These are phyloP conservation scores for Colletotrichum sp. DNA, from an alignment of 2,329 filamentous ascomycete species.

Conservation along the genomic window DNA sequence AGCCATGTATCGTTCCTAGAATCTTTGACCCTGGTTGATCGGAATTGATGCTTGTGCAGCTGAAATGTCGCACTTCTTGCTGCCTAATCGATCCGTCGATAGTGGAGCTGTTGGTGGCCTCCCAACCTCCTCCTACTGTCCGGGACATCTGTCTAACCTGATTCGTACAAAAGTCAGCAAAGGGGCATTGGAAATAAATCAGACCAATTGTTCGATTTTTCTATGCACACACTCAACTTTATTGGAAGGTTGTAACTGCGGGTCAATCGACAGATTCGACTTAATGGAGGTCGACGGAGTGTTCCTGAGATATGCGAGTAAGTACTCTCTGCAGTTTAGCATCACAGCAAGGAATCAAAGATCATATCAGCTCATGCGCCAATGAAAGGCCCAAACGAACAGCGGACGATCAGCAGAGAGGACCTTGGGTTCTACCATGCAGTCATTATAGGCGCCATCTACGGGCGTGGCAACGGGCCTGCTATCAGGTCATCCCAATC, in stretches of 20 bases:
- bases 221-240: neutral
- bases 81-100: neutral
- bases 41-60: neutral
- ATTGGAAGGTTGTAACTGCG: neutral
- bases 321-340: neutral
- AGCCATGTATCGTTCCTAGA: neutral
- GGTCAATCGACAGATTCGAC: neutral
- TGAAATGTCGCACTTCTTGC: neutral
- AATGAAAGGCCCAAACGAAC: slow-evolving; percentile 41
- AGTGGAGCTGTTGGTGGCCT: neutral
- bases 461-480: slow-evolving; percentile 26
- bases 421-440: slow-evolving; percentile 43
- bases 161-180: neutral
- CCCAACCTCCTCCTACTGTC: neutral
- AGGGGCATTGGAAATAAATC: neutral
- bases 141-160: neutral
- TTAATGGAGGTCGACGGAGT: neutral
- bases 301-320: neutral
- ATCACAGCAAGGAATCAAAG: neutral
- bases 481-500: slow-evolving; percentile 25
- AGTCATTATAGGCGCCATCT: slow-evolving; percentile 40
- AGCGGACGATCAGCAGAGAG: slow-evolving; percentile 44
- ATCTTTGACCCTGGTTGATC: neutral
- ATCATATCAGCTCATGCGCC: neutral
- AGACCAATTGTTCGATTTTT: neutral